These are phyloP conservation scores for Turnera subulata DNA, from an alignment of 345 rosid species.

Conservation along the genomic window DNA sequence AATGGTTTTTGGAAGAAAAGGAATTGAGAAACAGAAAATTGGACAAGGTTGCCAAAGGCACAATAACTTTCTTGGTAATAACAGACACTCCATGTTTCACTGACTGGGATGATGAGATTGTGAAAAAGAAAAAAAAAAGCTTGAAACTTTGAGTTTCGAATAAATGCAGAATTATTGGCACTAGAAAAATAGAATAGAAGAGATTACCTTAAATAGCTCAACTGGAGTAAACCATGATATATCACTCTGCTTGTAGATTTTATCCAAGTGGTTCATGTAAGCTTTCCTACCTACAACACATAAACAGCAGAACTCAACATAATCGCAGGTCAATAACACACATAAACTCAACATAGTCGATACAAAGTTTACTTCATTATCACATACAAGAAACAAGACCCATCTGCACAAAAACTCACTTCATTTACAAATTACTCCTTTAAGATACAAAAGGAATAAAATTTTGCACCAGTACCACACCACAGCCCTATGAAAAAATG, in stretches of 20 bases:
- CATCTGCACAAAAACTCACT: background rate
- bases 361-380: background rate
- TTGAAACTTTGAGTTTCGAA: background rate
- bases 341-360: too few species aligned
- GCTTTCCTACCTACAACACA: constrained; percentile 68
- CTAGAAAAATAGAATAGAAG: background rate
- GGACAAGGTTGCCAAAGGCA: too few species aligned
- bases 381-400: background rate
- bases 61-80: too few species aligned
- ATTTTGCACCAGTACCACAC: background rate
- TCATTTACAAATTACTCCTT: background rate
- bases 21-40: background rate
- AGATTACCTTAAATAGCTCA: constrained; percentile 87
- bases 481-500: background rate
- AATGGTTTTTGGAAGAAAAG: background rate
- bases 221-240: constrained; percentile 98
- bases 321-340: too few species aligned
- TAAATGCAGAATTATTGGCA: background rate
- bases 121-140: background rate
- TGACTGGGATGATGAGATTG: background rate
- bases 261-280: constrained; percentile 72
- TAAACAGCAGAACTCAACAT: background rate
- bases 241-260: constrained; percentile 84
- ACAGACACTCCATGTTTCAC: background rate
- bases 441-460: background rate